A percentile compares a stretch with the other conserved stretches of the same genome.
Conservation (phyloP, 1,284 basidiomycete genomes). For the Moesziomyces parantarcticus region DNA sequence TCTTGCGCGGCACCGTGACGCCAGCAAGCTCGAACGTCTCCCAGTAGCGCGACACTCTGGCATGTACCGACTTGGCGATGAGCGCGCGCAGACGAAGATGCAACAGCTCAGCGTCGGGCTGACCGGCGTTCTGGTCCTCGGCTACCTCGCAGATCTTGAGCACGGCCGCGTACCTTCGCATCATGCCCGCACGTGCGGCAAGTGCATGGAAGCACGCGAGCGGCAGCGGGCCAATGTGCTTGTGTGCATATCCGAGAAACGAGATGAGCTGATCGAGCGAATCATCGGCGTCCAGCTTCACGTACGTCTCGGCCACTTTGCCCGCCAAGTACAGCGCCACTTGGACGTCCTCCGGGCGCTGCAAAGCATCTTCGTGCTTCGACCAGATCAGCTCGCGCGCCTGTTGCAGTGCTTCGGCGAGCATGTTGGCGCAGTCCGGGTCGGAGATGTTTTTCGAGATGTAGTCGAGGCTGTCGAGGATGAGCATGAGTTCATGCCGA, state of each 20-base stretch:
- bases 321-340: conserved; percentile 30
- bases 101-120: conserved; percentile 36
- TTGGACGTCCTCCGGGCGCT: conserved; percentile 3
- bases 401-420: conserved; percentile 23
- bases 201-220: conserved; percentile 31
- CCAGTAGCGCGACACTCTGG: conserved; percentile 19
- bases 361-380: conserved; percentile 6
- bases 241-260: conserved; percentile 22
- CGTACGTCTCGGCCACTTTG: conserved; percentile 32
- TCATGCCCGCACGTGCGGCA: conserved; percentile 19
- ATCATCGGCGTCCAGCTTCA: conserved; percentile 31
- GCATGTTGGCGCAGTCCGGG: conserved; percentile 10
- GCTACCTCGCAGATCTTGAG: conserved; percentile 27
- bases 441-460: conserved; percentile 19
- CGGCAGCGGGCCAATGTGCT: conserved; percentile 23
- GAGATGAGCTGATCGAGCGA: conserved; percentile 29
- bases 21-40: conserved; percentile 6
- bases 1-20: conserved; percentile 32
- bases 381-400: conserved; percentile 28
- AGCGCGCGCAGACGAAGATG: conserved; percentile 34
- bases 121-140: conserved; percentile 18
- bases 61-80: conserved; percentile 15
- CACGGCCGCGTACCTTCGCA: conserved; percentile 25
- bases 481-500: conserved; percentile 28
- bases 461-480: conserved; percentile 39